Evolutionary conservation across 2,329 filamentous ascomycete genomes (phyloP).

Genomic region (Aspergillus oerlinghausenensis): DNA sequence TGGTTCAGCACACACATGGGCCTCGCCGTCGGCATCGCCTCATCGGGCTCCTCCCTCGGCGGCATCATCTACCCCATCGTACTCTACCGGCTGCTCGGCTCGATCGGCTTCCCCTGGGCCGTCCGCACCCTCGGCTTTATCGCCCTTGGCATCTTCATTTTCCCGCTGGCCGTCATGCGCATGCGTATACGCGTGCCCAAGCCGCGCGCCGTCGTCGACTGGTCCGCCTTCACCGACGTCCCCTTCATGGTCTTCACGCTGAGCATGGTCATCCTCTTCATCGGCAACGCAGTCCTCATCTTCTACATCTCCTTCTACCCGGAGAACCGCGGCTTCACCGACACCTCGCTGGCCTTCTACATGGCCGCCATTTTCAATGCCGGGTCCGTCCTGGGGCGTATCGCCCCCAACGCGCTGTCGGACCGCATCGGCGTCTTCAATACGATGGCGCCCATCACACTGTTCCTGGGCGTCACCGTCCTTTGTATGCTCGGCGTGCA

Average conservation of each 20-base stretch:
- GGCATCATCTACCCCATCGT: conserved; percentile 21
- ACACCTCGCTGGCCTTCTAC: too few relatives aligned
- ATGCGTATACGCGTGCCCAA: not conserved
- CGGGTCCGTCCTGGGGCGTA: too few relatives aligned
- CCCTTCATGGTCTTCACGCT: not conserved
- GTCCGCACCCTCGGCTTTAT: conserved; percentile 8
- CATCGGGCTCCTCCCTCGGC: conserved; percentile 16
- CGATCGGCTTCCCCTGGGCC: conserved; percentile 15
- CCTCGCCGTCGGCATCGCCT: conserved; percentile 19
- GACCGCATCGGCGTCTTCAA: conserved; percentile 25
- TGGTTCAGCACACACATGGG: conserved; percentile 23
- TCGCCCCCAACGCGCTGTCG: not conserved
- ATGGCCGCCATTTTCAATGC: too few relatives aligned
- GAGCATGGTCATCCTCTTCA: too few relatives aligned
- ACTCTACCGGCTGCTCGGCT: conserved; percentile 5
- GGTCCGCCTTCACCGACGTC: conserved; percentile 18
- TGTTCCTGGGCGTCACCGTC: conserved; percentile 14
- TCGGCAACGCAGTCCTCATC: too few relatives aligned
- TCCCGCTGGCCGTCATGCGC: not conserved
- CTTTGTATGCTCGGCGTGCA: not conserved
- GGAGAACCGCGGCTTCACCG: too few relatives aligned
- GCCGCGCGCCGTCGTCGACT: not conserved
- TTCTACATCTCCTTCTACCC: too few relatives aligned
- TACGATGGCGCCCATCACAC: not conserved
- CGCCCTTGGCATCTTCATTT: not conserved